Evolutionary conservation across 805 yeast species (phyloP), one percentile per base, ranked within the genome.

Genomic region (Wickerhamia fluorescens): DNA sequence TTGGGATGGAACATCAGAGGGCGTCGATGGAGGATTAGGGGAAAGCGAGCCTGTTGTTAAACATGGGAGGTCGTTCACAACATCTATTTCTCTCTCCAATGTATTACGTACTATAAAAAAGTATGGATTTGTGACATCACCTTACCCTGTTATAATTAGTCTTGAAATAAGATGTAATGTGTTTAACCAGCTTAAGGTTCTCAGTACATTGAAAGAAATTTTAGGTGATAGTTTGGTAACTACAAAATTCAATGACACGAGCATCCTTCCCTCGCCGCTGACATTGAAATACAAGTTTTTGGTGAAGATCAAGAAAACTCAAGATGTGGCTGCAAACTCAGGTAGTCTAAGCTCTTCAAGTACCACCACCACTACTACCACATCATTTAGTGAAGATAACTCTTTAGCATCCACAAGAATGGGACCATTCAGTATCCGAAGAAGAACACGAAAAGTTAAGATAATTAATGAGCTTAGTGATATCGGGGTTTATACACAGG

Each of bases 101-200:
- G 96, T 87, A 3, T 53, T 86, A 3, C 72, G 70, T 21, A 73
- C 86, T 0, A 74, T 94, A 7, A 69, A 78, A 41, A 84, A 85
- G 50, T 85, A 85, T 51, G 94, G 95, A 0, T 92, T 94, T 49
- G 75, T 84, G n/a, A 65, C 87, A 0, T 72, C 96, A 0, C 88
- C 92, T 1, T 79, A 68, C 32, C 99, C 99, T 0, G 61, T 92
- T 22, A 79, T 92, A 6, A 44, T 92, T 10, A 87, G 96, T 3
- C 65, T 92, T 15, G 99, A 92, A 47, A 69, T 86, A 1, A 80
- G 82, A 44, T 92, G 98, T 55, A 72, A 71, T 12, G 44, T 59
- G 1, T 73, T 69, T 15, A 79, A 78, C 38, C 99, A 92, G 51
- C 30, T 53, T n/a, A 64, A 63, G 19, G 73, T 80, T 32, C 73